phyloP scores from a whole-genome alignment of 768 basidiomycete species.

The Cystobasidium ongulense region DNA sequence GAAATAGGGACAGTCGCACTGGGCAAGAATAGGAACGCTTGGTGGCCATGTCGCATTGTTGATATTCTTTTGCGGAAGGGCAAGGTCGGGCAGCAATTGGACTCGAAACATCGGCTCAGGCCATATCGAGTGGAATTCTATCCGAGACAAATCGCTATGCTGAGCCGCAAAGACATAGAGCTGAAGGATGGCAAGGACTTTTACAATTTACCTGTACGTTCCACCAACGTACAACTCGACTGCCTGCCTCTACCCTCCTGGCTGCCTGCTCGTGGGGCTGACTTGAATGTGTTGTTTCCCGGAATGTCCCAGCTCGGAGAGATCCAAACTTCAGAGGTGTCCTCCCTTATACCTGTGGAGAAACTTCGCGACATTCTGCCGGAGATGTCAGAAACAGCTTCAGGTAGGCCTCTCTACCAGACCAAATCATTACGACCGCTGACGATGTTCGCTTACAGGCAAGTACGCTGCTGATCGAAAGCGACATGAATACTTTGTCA shows the following conservation, averaged over 20 bases:
- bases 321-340: not conserved
- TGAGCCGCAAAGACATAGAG: not conserved
- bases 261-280: not conserved
- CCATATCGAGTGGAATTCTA: slow-evolving; percentile 16
- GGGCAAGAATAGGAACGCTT: not conserved
- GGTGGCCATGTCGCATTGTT: slow-evolving; percentile 7
- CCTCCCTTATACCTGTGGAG: not conserved
- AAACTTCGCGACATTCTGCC: not conserved
- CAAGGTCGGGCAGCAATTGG: not conserved
- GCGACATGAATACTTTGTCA: not conserved
- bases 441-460: not conserved
- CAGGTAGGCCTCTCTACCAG: not conserved
- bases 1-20: slow-evolving; percentile 1
- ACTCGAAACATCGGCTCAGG: not conserved
- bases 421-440: not conserved
- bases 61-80: not conserved
- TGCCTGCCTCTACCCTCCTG: not conserved
- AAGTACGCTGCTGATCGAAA: not conserved
- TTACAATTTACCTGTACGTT: not conserved
- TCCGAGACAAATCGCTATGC: not conserved
- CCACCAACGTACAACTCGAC: not conserved
- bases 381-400: not conserved
- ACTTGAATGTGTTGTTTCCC: too few relatives aligned
- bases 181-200: not conserved
- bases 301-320: not conserved